Conservation (phyloP, 768 basidiomycete genomes). For the Boletus rex-veris region DNA sequence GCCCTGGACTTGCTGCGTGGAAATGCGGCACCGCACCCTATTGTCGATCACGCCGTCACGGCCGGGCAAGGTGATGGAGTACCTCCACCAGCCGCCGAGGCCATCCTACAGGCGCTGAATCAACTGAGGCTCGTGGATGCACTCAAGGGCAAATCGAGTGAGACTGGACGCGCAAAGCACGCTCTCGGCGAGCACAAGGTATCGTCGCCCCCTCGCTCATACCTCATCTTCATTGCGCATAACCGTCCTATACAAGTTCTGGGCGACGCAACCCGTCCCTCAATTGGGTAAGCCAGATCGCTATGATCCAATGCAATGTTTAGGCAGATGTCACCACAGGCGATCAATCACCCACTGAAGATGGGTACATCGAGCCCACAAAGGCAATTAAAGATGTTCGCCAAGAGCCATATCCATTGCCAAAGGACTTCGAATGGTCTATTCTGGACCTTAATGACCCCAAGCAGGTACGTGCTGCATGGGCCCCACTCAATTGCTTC, state of each 20-base stretch:
- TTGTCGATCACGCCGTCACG: constrained; percentile 66
- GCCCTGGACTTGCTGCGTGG: constrained; percentile 47
- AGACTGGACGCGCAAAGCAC: constrained; percentile 74
- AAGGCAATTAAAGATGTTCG: constrained; percentile 75
- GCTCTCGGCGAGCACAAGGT: constrained; percentile 89
- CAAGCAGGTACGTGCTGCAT: constrained; percentile 50
- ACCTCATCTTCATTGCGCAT: constrained; percentile 5
- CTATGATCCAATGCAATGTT: background rate
- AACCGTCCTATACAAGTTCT: constrained; percentile 59
- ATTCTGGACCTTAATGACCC: constrained; percentile 75
- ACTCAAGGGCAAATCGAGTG: constrained; percentile 73
- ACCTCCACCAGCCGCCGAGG: constrained; percentile 55
- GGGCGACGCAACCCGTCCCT: constrained; percentile 97
- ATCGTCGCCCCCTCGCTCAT: constrained; percentile 16
- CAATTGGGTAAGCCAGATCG: constrained; percentile 54
- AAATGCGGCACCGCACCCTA: constrained; percentile 52
- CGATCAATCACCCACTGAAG: constrained; percentile 60
- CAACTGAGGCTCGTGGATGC: constrained; percentile 84
- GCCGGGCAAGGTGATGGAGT: constrained; percentile 46
- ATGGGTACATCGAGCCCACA: constrained; percentile 87
- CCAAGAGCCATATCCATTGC: constrained; percentile 84
- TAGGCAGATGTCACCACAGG: constrained; percentile 37
- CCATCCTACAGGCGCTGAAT: constrained; percentile 65
- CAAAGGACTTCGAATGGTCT: constrained; percentile 91
- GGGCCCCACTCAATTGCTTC: background rate